Evolutionary conservation across 2,329 filamentous ascomycete genomes (phyloP).

Genomic region (Diplodia intermedia): DNA sequence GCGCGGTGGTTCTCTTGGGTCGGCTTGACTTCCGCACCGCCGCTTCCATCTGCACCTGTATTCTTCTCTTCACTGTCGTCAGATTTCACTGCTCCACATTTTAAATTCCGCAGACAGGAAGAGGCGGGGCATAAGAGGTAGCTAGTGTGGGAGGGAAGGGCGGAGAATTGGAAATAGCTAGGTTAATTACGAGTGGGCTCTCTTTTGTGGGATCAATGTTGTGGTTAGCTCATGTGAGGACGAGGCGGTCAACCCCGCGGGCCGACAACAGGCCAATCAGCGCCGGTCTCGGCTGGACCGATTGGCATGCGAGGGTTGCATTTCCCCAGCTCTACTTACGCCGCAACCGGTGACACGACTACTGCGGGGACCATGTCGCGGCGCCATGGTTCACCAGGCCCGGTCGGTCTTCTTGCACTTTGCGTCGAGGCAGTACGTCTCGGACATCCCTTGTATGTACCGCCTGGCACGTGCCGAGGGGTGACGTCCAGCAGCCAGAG

Average conservation of each 20-base stretch:
- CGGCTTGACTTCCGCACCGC: neutral
- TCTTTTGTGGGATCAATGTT: neutral
- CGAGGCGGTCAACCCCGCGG: neutral
- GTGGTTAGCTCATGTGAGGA: neutral
- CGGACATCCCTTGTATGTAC: neutral
- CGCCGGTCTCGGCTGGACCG: neutral
- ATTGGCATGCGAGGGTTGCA: neutral
- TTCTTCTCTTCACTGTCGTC: conserved; percentile 6
- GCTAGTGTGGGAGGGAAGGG: conserved; percentile 3
- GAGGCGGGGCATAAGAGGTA: neutral
- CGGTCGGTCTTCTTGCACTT: too few relatives aligned
- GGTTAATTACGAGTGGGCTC: conserved; percentile 21
- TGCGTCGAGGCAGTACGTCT: neutral
- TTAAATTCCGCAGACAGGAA: conserved; percentile 6
- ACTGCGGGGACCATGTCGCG: neutral
- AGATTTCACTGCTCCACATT: conserved; percentile 3
- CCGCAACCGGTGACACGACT: neutral
- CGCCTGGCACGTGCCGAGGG: neutral
- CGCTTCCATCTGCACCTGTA: conserved; percentile 14
- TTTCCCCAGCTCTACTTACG: conserved; percentile 3
- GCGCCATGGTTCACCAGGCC: neutral
- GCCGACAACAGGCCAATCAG: conserved; percentile 20
- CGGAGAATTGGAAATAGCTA: conserved; percentile 17
- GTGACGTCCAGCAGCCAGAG: neutral
- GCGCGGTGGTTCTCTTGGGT: neutral